Base-by-base conservation (phyloP, 106 monocot species). In the Allium cepa region DNA sequence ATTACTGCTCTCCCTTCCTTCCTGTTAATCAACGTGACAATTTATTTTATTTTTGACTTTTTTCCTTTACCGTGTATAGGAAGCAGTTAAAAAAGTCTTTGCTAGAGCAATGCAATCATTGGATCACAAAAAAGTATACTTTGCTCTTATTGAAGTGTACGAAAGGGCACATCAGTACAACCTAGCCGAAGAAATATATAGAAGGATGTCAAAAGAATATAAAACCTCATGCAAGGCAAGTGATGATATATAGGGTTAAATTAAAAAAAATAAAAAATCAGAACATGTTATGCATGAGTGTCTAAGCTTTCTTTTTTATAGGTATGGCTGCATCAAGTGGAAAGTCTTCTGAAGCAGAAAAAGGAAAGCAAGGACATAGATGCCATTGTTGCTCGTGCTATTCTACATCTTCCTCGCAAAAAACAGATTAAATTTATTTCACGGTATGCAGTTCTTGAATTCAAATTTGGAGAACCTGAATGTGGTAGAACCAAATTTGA, bases 351-450 rank as follows among this genome's bases (percentile, higher is more conserved):
- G 50, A 97, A 82, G 26, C 83, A 80, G 36, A 36, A 36, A 36
- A 36, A 57, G 46, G 71, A 9, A 84, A 84, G 75, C 88, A 92
- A 50, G 84, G 68, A 50, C 36, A 60, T 78, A 56, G 86, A 88
- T 13, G 63, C 71, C 22, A 78, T 89, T 65, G 78, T 97, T 50
- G 88, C 82, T 11, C 88, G 92, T 57, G 88, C 96, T 57, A 79
- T 89, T 67, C 64, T 84, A 49, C 80, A 92, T 73, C 80, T 97
- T 68, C 86, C 88, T 36, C 65, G 64, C 0, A 84, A 82, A 15
- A 92, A 97, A 51, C 96, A 92, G 71, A 92, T 92, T 27, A 97
- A 92, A 63, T 92, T 92, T 66, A 83, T 97, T 47, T 92, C 92
- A 17, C 86, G 89, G 55, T 69, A 78, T 60, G 92, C 96, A 46